phyloP scores from a whole-genome alignment of 441 rosid species.

The Corymbia citriodora region DNA sequence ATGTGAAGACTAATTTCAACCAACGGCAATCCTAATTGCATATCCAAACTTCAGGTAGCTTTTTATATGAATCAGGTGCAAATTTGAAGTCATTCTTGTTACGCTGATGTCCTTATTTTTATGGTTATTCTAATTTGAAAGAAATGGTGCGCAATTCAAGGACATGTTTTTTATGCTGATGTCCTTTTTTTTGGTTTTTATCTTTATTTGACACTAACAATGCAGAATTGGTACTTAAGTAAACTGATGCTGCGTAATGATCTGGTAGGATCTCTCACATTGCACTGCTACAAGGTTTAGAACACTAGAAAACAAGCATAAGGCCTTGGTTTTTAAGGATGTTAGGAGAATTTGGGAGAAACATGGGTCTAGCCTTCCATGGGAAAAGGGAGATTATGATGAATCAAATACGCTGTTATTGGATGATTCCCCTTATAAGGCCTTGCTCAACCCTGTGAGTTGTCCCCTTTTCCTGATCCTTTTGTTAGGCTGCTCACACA shows the following conservation, averaged over 20 bases:
- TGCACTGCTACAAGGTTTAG: conserved; percentile 47
- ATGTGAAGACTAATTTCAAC: background rate
- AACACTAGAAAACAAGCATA: conserved; percentile 61
- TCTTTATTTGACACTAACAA: background rate
- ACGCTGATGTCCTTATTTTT: background rate
- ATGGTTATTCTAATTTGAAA: background rate
- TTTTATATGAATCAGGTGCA: background rate
- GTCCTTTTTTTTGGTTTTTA: background rate
- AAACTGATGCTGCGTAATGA: background rate
- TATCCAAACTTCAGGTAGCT: background rate
- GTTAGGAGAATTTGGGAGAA: conserved; percentile 72
- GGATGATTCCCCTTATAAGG: conserved; percentile 92
- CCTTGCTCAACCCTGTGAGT: conserved; percentile 92
- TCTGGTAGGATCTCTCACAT: conserved; percentile 55
- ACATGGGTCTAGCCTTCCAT: conserved; percentile 51
- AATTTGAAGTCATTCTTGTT: background rate
- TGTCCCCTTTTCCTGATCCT: background rate
- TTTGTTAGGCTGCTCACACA: background rate
- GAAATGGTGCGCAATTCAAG: background rate
- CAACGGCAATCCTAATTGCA: background rate
- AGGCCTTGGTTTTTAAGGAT: conserved; percentile 69
- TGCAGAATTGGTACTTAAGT: background rate
- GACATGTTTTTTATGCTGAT: background rate
- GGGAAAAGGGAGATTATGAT: conserved; percentile 56
- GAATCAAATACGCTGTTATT: conserved; percentile 73